phyloP scores from a whole-genome alignment of 192 early-diverging fungal genomes.

The Backusella tuberculispora region DNA sequence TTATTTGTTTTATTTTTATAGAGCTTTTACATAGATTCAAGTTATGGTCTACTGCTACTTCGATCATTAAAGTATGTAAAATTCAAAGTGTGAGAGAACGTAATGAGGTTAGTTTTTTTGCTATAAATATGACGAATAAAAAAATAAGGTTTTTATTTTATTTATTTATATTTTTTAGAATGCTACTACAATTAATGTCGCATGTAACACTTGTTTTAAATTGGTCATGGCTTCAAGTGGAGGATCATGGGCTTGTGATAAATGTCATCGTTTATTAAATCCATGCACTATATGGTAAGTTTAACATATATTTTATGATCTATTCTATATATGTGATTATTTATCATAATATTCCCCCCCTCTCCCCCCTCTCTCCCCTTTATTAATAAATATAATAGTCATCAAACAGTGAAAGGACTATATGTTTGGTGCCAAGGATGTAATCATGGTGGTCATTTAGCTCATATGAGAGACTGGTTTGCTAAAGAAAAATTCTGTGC shows the following conservation, averaged over 20 bases:
- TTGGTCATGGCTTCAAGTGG: slow-evolving; percentile 50
- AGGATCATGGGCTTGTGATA: slow-evolving; percentile 70
- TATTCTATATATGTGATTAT: background rate
- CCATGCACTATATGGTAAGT: slow-evolving; percentile 72
- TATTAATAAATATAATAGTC: slow-evolving; percentile 45
- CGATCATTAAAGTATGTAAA: slow-evolving; percentile 58
- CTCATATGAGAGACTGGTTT: slow-evolving; percentile 77
- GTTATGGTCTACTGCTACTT: slow-evolving; percentile 68
- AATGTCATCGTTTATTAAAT: slow-evolving; percentile 64
- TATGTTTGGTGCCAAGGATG: slow-evolving; percentile 84
- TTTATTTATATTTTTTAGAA: slow-evolving; percentile 44
- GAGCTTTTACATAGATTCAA: slow-evolving; percentile 75
- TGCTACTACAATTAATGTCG: slow-evolving; percentile 73
- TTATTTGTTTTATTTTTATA: slow-evolving; percentile 24
- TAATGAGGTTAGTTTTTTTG: slow-evolving; percentile 68
- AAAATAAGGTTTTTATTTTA: background rate
- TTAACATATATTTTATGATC: background rate
- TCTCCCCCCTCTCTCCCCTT: background rate
- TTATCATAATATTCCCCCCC: background rate
- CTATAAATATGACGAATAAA: slow-evolving; percentile 26
- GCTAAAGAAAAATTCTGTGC: slow-evolving; percentile 61
- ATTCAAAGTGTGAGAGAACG: slow-evolving; percentile 45
- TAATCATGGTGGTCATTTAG: slow-evolving; percentile 79
- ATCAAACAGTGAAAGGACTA: slow-evolving; percentile 69
- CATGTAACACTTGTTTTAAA: slow-evolving; percentile 71